Evolutionary conservation across 768 basidiomycete species (phyloP).

Genomic region (Dacryopinax spathularia): DNA sequence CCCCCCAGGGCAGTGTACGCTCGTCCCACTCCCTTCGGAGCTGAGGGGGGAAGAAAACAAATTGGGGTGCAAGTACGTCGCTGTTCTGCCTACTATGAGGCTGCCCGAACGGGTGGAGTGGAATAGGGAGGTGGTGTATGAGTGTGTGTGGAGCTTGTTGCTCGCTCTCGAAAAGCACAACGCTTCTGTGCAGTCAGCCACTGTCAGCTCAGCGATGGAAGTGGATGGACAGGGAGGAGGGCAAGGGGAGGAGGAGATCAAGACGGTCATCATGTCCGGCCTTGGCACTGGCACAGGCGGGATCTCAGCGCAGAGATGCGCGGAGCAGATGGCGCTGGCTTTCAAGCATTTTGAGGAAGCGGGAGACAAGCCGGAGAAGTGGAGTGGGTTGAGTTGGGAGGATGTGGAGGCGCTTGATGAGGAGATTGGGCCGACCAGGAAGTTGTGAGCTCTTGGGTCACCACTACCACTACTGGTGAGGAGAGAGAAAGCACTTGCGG

Average conservation of each 20-base stretch:
- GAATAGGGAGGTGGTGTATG: conserved; percentile 26
- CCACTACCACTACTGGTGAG: too few species aligned
- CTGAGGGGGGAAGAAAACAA: conserved; percentile 4
- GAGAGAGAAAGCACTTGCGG: neutral
- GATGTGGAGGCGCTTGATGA: neutral
- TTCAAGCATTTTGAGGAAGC: conserved; percentile 14
- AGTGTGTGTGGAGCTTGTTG: conserved; percentile 24
- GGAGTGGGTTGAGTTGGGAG: neutral
- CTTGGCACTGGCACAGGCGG: conserved; percentile 14
- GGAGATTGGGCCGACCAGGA: neutral
- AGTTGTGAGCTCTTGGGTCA: too few species aligned
- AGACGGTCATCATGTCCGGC: conserved; percentile 14
- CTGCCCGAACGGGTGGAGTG: conserved; percentile 19
- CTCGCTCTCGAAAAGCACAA: conserved; percentile 20
- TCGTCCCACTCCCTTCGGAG: conserved; percentile 11
- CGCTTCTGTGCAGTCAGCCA: neutral
- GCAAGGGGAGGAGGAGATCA: conserved; percentile 4
- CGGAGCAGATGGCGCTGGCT: conserved; percentile 17
- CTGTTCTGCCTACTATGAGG: conserved; percentile 26
- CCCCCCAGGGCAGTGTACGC: conserved; percentile 19
- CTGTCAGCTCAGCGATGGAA: too few species aligned
- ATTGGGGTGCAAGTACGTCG: conserved; percentile 12
- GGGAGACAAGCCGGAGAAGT: neutral
- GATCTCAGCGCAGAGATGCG: conserved; percentile 11
- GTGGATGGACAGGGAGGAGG: too few species aligned